Evolutionary conservation across 306 rosid species (phyloP), one percentile per base, ranked within the genome.

Genomic region (Pterocarpus santalinus): DNA sequence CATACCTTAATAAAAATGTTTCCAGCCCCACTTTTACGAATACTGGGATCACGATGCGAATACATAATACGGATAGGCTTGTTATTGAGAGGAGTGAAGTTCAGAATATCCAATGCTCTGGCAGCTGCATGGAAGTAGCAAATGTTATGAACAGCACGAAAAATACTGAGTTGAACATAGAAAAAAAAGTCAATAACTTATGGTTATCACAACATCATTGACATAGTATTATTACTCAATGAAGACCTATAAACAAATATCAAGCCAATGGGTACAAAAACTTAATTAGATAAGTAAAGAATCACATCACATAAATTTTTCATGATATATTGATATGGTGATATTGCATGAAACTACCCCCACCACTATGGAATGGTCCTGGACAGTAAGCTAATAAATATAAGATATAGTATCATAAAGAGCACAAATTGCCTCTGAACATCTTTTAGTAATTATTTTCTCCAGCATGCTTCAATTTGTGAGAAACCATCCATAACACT

Each of bases 21-120:
- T 76, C 99, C 99, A 60, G 94, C 79, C 72, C 99, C 99, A 76
- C 98, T 95, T 87, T 91, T 95, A 69, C 99, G 98, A 68, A 88
- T 82, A 51, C 92, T 95, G 63, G 99, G 99, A 84, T 95, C 99
- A 8, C 99, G 97, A 75, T 93, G 99, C 0, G 99, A 95, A 85
- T 90, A 93, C 99, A 95, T 95, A 10, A 95, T 84, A 57, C 99
- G 93, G 68, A 95, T 89, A 78, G 94, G 94, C 82, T 47, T 90
- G 63, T 89, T 92, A 83, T 88, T 92, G 55, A 95, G 82, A 69
- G 91, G 92, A 84, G 97, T 87, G 86, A 95, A 95, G 87, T 95
- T 95, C 86, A 95, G 88, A 82, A 87, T 38, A 79, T 93, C 99
- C 88, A 93, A 82, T 68, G 99, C 97, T 88, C 98, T 93, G 43